Evolutionary conservation across 2,329 filamentous ascomycete species (phyloP).

Genomic region (Emmonsiellopsis sp.): DNA sequence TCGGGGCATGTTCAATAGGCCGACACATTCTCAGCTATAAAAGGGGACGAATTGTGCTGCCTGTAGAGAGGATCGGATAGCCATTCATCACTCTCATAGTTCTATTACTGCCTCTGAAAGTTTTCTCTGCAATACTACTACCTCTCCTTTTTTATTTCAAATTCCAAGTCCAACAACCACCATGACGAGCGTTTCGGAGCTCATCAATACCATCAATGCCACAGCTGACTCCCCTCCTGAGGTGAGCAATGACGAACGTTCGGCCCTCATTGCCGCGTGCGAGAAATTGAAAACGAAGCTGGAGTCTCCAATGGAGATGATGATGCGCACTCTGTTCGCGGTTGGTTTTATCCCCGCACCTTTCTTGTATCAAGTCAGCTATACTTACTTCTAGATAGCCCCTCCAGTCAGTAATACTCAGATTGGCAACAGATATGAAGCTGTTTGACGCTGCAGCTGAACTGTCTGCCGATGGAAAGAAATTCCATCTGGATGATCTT

Average conservation of each 20-base stretch:
- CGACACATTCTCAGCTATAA: too few relatives aligned
- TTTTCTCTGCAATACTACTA: too few relatives aligned
- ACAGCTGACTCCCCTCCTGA: not conserved
- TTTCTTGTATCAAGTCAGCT: not conserved
- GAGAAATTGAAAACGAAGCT: not conserved
- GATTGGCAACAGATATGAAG: constrained; percentile 12
- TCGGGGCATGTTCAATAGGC: too few relatives aligned
- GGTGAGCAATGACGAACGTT: not conserved
- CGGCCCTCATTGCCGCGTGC: not conserved
- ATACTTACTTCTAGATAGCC: not conserved
- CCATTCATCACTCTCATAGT: too few relatives aligned
- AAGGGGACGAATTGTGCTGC: too few relatives aligned
- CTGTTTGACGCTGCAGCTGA: constrained; percentile 15
- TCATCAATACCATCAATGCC: not conserved
- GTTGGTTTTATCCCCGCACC: not conserved
- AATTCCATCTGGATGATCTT: constrained; percentile 12
- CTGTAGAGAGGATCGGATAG: too few relatives aligned
- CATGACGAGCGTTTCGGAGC: not conserved
- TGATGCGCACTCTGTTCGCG: not conserved
- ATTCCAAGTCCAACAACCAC: not conserved
- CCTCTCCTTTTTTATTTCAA: too few relatives aligned
- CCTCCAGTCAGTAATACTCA: not conserved
- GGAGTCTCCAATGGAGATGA: not conserved
- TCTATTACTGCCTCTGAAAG: too few relatives aligned
- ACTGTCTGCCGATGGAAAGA: not conserved